Evolutionary conservation across 2,329 filamentous ascomycete genomes (phyloP).

Genomic region (Akanthomyces uredinophilus): DNA sequence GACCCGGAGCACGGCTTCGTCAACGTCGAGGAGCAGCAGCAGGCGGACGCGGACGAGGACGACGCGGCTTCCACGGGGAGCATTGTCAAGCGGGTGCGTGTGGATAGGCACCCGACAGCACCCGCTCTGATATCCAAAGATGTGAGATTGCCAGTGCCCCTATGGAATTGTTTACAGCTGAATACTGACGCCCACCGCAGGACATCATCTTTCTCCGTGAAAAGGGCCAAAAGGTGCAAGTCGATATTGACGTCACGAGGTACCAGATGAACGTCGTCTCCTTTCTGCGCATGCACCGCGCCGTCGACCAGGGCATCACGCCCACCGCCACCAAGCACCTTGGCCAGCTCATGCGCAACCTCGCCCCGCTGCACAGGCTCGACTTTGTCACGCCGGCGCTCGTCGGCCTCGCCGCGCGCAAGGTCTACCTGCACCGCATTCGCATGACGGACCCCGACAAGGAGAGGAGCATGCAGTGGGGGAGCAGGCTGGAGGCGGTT

Average conservation of each 20-base stretch:
- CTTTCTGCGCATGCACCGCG: conserved; percentile 83
- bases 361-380: conserved; percentile 77
- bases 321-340: conserved; percentile 76
- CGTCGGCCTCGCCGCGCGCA: conserved; percentile 73
- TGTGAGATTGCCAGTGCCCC: conserved; percentile 26
- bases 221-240: conserved; percentile 52
- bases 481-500: conserved; percentile 70
- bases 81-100: conserved; percentile 37
- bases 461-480: conserved; percentile 91
- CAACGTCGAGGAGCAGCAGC: conserved; percentile 61
- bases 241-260: conserved; percentile 71
- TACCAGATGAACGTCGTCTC: conserved; percentile 86
- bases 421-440: conserved; percentile 84
- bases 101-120: conserved; percentile 17
- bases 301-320: conserved; percentile 72
- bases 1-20: conserved; percentile 65
- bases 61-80: conserved; percentile 38
- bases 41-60: conserved; percentile 22
- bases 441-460: conserved; percentile 61
- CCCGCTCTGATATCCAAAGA: conserved; percentile 37
- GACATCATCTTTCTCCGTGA: conserved; percentile 57
- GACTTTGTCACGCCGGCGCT: conserved; percentile 80
- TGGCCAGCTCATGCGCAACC: conserved; percentile 59
- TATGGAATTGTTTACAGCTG: not conserved
- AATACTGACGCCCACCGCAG: conserved; percentile 20